A percentile compares a stretch with the other conserved stretches of the same genome.
phyloP scores from a whole-genome alignment of 768 basidiomycete genomes.

The Suillus spraguei region DNA sequence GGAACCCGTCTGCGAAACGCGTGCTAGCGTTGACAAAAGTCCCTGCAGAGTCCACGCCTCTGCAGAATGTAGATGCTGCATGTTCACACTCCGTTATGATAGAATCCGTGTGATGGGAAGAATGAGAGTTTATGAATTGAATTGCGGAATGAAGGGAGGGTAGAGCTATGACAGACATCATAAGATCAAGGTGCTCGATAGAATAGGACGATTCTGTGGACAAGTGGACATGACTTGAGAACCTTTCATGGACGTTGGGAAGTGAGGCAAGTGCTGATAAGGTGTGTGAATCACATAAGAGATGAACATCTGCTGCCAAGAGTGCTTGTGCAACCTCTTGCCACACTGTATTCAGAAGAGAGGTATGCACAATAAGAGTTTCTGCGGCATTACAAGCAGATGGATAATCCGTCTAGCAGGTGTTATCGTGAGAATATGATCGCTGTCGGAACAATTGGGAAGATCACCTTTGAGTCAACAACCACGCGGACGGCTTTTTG shows the following conservation, averaged over 20 bases:
- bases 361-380: slow-evolving; percentile 83
- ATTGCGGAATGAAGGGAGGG: slow-evolving; percentile 77
- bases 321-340: slow-evolving; percentile 75
- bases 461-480: slow-evolving; percentile 85
- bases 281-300: slow-evolving; percentile 77
- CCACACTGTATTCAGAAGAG: slow-evolving; percentile 76
- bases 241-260: slow-evolving; percentile 37
- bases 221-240: slow-evolving; percentile 49
- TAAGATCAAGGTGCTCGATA: slow-evolving; percentile 88
- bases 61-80: slow-evolving; percentile 73
- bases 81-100: slow-evolving; percentile 83
- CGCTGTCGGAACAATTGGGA: slow-evolving; percentile 1
- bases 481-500: slow-evolving; percentile 83
- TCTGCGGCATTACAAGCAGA: slow-evolving; percentile 96
- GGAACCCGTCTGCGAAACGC: slow-evolving; percentile 93
- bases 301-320: slow-evolving; percentile 65
- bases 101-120: slow-evolving; percentile 93
- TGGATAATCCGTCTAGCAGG: slow-evolving; percentile 81
- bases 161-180: slow-evolving; percentile 77
- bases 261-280: slow-evolving; percentile 53
- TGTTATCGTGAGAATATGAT: slow-evolving; percentile 9
- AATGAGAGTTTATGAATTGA: slow-evolving; percentile 87
- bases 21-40: slow-evolving; percentile 96
- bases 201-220: slow-evolving; percentile 69
- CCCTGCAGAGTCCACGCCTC: slow-evolving; percentile 89